Evolutionary conservation across 306 rosid species (phyloP), one percentile per base, ranked within the genome.

Genomic region (Malus orientalis): DNA sequence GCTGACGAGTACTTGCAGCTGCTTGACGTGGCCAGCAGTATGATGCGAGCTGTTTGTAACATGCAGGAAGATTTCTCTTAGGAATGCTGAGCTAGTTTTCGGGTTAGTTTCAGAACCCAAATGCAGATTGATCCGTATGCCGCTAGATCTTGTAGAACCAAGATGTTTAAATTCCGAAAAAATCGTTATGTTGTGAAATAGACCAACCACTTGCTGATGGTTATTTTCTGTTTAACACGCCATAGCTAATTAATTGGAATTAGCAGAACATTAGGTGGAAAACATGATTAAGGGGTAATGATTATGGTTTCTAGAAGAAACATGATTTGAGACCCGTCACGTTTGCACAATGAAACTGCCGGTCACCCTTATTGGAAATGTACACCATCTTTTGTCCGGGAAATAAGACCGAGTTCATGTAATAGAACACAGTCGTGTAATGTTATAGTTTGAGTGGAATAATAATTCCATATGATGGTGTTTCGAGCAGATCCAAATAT

Each of bases 1-100:
- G 93, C 93, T 3, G 99, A 92, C 51, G 97, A 90, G 77, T 92
- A 95, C 84, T 79, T 95, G 89, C 97, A 92, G 85, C 93, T 95
- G 79, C 97, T 95, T 19, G 97, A 84, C 32, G 93, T 90, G 74
- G 87, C 88, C 33, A 84, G 99, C 90, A 84, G 71, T 67, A 78
- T 88, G 42, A 92, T 89, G 88, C 88, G 89, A 77, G 91, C 95
- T 69, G 70, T 84, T 30, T 81, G 83, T 51, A 80, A 88, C 88
- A 87, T 90, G 92, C 89, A 90, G 42, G 86, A 85, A 81, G 86
- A 83, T 51, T 88, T 87, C 75, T 78, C 91, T 30, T 84, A 69
- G 13, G 82, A 76, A 53, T 0, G 62, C 73, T 55, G 81, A 82
- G 78, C 33, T 70, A 55, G 69, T 84, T 19, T 19, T 30, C 53